These are phyloP conservation scores for Botrytis tulipae DNA, from an alignment of 2,329 filamentous ascomycete genomes.

Conservation along the genomic window DNA sequence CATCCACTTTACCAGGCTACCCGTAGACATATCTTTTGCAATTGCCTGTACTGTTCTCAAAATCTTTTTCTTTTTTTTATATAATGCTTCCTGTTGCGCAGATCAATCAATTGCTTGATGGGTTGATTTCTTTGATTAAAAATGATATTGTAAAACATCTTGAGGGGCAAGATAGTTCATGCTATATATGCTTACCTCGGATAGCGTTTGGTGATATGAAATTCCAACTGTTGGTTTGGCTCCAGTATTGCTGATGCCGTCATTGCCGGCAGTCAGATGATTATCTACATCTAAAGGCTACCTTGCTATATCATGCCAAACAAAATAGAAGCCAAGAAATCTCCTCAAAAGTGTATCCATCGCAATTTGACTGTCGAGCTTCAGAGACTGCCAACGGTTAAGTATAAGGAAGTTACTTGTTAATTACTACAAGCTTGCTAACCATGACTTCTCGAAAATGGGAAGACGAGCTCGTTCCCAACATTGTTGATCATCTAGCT, in stretches of 20 bases:
- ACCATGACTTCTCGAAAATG: neutral
- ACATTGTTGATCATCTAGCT: neutral
- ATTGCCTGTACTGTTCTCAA: too few species aligned
- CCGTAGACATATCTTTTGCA: too few species aligned
- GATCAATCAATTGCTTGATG: neutral
- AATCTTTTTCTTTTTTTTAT: neutral
- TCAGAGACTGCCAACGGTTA: neutral
- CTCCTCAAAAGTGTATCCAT: neutral
- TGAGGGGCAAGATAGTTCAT: neutral
- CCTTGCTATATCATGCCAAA: neutral
- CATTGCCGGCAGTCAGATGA: neutral
- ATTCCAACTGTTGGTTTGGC: neutral
- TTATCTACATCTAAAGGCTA: neutral
- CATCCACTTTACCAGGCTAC: neutral
- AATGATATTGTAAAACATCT: neutral
- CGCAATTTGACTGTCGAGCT: neutral
- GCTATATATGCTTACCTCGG: neutral
- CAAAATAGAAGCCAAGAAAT: neutral
- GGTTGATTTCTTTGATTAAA: neutral
- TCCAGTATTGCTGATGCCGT: neutral
- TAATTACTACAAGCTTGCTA: neutral
- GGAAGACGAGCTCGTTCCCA: neutral
- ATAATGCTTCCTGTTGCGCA: neutral
- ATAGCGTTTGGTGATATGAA: neutral
- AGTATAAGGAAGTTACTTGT: neutral